Evolutionary conservation across 257 asterid species (phyloP).

Genomic region (Verbena officinalis): DNA sequence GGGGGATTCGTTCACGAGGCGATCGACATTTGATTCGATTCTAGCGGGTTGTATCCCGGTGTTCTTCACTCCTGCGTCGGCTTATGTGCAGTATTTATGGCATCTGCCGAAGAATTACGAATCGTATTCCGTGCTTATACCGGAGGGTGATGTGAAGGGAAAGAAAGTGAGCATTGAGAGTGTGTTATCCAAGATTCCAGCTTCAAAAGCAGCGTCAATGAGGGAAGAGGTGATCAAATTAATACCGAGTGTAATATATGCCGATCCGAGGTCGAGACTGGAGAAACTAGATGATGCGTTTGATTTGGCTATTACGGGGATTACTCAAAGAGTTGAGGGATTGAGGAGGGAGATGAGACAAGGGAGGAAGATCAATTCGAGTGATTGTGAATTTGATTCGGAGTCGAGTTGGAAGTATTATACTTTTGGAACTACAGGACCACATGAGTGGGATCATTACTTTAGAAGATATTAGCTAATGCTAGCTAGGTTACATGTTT

Average conservation of each 20-base stretch:
- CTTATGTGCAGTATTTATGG: conserved; percentile 87
- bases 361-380: conserved; percentile 41
- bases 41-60: conserved; percentile 91
- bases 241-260: conserved; percentile 73
- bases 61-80: conserved; percentile 74
- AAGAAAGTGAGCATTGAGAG: conserved; percentile 56
- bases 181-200: conserved; percentile 49
- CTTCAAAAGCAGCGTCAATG: conserved; percentile 52
- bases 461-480: conserved; percentile 42
- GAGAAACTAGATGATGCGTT: conserved; percentile 70
- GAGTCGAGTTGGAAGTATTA: conserved; percentile 81
- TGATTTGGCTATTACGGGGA: conserved; percentile 62
- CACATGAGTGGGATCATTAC: conserved; percentile 81
- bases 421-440: conserved; percentile 54
- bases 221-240: conserved; percentile 71
- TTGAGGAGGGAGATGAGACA: conserved; percentile 50
- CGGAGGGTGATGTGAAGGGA: conserved; percentile 60
- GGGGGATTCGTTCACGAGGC: conserved; percentile 79
- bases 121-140: conserved; percentile 66
- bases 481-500: no score
- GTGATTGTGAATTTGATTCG: conserved; percentile 54
- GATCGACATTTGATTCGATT: conserved; percentile 82
- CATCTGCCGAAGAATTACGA: conserved; percentile 59
- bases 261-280: conserved; percentile 58
- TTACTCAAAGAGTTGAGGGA: conserved; percentile 47